Base-by-base conservation (phyloP, 805 yeast species). In the Metschnikowia santaceciliae region DNA sequence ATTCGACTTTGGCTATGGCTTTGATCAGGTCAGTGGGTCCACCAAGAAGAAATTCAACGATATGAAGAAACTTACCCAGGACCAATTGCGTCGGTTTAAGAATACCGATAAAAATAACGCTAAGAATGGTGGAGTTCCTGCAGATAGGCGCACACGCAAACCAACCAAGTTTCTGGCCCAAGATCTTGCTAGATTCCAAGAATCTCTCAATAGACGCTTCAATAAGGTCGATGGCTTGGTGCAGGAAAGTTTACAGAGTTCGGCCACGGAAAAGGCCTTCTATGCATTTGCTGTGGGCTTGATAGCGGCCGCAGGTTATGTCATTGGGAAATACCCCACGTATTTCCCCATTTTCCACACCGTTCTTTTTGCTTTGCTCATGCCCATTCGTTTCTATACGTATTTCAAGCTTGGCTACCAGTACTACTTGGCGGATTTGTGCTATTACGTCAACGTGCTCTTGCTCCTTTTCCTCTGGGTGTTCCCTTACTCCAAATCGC, bases 371-470 rank as follows among this genome's bases (percentile, higher is more conserved):
- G 61, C 70, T 2, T 54, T 87, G 1, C 71, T 92, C 48, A 81
- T 91, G 83, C 98, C 99, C 0, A 82, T 91, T 22, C 72, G 99
- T 51, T 78, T 86, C 60, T 84, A 90, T 68, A 82, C 94, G 1
- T 92, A 88, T 69, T 86, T 84, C 71, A 88, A 87, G 66, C 78
- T 75, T 46, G 80, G 88, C 7, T 89, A 78, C 70, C 96, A 91
- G 54, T 92, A 88, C 67, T 92, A 83, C 65, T 72, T 94, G 62
- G 97, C 96, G 0, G 98, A 92, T 68, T 75, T 92, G 57, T 92
- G 99, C 69, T 92, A 92, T 67, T 94, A 86, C 65, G 97, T 88
- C 42, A 94, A 92, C 62, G 59, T 81, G 11, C 68, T 92, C 51
- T 69, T 88, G 45, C 60, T 91, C 58, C 55, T 82, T 1, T 92